Evolutionary conservation across 2,329 filamentous ascomycete genomes (phyloP), one percentile per base, ranked within the genome.

Genomic region (Gnomoniopsis smithogilvyi): DNA sequence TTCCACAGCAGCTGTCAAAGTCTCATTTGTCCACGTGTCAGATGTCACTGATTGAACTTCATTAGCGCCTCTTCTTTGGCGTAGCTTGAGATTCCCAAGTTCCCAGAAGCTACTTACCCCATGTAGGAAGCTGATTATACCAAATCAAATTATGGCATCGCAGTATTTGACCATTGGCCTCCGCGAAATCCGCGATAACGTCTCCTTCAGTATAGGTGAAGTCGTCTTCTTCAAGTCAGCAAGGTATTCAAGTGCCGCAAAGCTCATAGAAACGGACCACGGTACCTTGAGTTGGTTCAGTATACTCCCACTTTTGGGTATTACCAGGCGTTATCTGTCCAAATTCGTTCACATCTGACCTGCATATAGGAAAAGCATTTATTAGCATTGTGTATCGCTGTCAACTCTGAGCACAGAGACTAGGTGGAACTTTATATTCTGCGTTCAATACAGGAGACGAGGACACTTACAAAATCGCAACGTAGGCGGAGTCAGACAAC

Each of bases 251-350:
- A 12, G 15, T 8, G 12, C 3, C 22, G 6, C 15, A 10, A 15
- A 17, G 21, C 46, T 19, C 11, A 4, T 19, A 21, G n/a, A 10
- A 22, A 46, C 19, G 43, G 43, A 22, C n/a, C 43, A 19, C 19
- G 21, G 76, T 69, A 45, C 76, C 77, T 54, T 77, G 78, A 33
- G 73, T 69, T 0, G 84, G 83, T 74, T 91, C 84, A 17, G 78
- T 86, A 62, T 78, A 75, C 61, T 85, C 78, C 85, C 85, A 90
- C 77, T 85, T 81, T 69, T 86, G 82, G 2, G 80, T 79, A 68
- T 90, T 90, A 55, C 81, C 83, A 0, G 86, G 84, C 0, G 86
- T 88, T 26, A 88, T 76, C 68, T 86, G 81, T 26, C 86, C 87
- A 65, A 89, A 89, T 66, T 88, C 84, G 51, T 75, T 72, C 11